Base-by-base conservation (phyloP, 208 protist species). In the Leishmania major region DNA sequence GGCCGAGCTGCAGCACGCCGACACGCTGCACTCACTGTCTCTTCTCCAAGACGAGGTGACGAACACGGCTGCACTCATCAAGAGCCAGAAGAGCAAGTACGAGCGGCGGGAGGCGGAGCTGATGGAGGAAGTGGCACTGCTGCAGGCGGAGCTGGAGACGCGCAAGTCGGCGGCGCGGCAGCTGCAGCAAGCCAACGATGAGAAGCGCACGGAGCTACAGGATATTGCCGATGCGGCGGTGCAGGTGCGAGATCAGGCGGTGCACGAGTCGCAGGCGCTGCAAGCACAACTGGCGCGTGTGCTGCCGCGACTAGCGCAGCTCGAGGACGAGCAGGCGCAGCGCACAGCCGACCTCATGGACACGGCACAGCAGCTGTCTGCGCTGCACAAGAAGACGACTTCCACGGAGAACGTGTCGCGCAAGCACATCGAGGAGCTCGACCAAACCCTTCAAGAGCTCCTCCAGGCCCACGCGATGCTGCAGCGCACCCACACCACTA, bases 261-360 rank as follows among this genome's bases (percentile, higher is more conserved):
- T 79, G 80, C 87, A 83, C 25, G 80, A 91, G 72, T 70, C 85
- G 55, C 81, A 84, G 45, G 77, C 78, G 3, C 81, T 92, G 22
- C 82, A 92, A 40, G 77, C 85, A 49, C 84, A 86, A 77, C 86
- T 95, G 6, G 85, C 88, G 37, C 89, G 82, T 51, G 89, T 85
- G 2, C 62, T 93, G 76, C 88, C 90, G 0, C 84, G 90, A 22
- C 86, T 95, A 8, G 84, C 89, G 60, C 86, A 88, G 66, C 86
- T 92, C 25, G 90, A 95, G 83, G 75, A 88, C 31, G 92, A 92
- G 35, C 83, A 84, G 31, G 88, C 87, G n/a, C 51, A 77, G 70
- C 89, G 84, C 71, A 89, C 85, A 7, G 89, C 90, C 19, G 86
- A 93, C 77, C 85, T 94, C 43, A 83, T 92, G 76, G 92, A 94